phyloP scores from a whole-genome alignment of 768 basidiomycete species.

The Hortiboletus campestris region DNA sequence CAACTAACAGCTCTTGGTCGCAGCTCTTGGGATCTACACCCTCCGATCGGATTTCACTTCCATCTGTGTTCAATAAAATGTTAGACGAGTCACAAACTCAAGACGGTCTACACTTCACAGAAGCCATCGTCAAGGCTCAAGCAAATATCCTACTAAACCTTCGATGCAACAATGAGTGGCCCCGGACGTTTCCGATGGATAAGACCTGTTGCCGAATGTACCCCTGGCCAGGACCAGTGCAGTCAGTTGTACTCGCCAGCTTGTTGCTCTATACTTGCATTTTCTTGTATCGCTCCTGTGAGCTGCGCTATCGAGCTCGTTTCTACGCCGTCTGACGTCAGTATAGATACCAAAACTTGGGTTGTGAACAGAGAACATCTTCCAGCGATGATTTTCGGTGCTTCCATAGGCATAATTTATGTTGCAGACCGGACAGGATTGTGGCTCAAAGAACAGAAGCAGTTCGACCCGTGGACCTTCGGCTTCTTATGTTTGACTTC shows the following conservation, averaged over 20 bases:
- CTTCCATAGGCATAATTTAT: constrained; percentile 66
- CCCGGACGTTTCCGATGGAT: constrained; percentile 61
- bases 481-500: constrained; percentile 51
- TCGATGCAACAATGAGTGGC: constrained; percentile 71
- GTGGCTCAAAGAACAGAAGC: constrained; percentile 90
- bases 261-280: constrained; percentile 54
- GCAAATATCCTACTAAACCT: constrained; percentile 78
- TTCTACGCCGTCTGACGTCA: constrained; percentile 15
- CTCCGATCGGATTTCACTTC: constrained; percentile 51
- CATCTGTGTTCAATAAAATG: constrained; percentile 80
- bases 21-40: constrained; percentile 24
- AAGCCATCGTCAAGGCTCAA: constrained; percentile 60
- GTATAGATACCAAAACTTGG: constrained; percentile 19
- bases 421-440: constrained; percentile 81
- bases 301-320: constrained; percentile 3
- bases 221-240: constrained; percentile 58
- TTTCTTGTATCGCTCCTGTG: constrained; percentile 37
- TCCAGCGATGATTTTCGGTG: constrained; percentile 61
- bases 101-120: constrained; percentile 83
- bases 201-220: constrained; percentile 83
- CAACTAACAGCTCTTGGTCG: constrained; percentile 28
- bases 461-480: constrained; percentile 71
- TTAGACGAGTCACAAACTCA: constrained; percentile 69
- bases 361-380: constrained; percentile 14
- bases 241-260: constrained; percentile 49